A percentile compares a stretch with the other conserved stretches of the same genome.
These are phyloP conservation scores for Clavispora vitiphila DNA, from an alignment of 805 yeast genomes.

Conservation along the genomic window DNA sequence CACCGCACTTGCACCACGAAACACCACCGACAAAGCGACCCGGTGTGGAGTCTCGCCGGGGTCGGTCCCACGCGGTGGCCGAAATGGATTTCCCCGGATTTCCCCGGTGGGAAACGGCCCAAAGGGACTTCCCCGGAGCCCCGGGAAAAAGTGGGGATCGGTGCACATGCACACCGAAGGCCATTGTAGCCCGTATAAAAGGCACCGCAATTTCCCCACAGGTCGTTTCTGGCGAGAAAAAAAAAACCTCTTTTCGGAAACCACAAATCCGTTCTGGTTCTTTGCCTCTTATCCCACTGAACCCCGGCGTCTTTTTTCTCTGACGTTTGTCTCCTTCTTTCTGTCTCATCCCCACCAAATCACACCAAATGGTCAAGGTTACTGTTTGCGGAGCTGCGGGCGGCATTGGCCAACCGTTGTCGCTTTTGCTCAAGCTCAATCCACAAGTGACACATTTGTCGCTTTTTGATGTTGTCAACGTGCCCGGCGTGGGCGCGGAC, in stretches of 20 bases:
- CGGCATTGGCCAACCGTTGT: conserved; percentile 91
- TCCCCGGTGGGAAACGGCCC: background rate
- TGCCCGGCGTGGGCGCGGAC: conserved; percentile 87
- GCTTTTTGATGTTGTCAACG: conserved; percentile 77
- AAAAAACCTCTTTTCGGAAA: background rate
- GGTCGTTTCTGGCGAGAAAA: background rate
- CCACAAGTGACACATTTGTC: conserved; percentile 61
- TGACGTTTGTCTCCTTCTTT: no score
- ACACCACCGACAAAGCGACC: background rate
- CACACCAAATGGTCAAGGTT: conserved; percentile 51
- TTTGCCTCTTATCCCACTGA: background rate
- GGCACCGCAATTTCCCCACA: background rate
- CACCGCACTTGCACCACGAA: background rate
- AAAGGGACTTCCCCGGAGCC: background rate
- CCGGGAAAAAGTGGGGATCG: background rate
- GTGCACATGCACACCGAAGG: background rate
- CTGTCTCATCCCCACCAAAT: background rate
- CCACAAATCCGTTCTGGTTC: background rate
- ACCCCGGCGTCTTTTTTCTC: no score
- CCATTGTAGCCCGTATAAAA: background rate
- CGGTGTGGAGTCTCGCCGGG: no score
- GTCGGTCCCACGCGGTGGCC: no score
- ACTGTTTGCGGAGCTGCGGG: conserved; percentile 91
- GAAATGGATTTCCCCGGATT: background rate
- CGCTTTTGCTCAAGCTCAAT: conserved; percentile 71